Percentiles rank a stretch among this genome's conserved stretches.
phyloP scores from a whole-genome alignment of 768 basidiomycete species.

The Scleroderma citrinum region DNA sequence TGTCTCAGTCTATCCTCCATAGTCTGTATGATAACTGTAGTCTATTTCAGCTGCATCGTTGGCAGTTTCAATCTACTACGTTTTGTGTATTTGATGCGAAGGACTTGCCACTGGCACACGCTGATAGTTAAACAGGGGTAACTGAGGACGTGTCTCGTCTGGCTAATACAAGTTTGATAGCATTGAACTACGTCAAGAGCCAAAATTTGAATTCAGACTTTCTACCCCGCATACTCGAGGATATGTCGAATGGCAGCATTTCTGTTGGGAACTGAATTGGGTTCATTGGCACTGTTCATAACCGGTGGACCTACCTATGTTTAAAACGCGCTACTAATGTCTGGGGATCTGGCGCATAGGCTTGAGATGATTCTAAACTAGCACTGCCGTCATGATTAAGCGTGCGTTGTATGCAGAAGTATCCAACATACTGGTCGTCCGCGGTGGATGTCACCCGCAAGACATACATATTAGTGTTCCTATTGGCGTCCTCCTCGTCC shows the following conservation, averaged over 20 bases:
- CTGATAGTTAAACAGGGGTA: too few species aligned
- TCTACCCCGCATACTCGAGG: slow-evolving; percentile 43
- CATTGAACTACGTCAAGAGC: too few species aligned
- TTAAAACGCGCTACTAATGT: slow-evolving; percentile 58
- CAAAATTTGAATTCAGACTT: background rate
- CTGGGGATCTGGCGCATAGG: slow-evolving; percentile 36
- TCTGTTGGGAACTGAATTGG: slow-evolving; percentile 26
- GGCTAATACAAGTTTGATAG: too few species aligned
- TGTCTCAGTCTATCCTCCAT: too few species aligned
- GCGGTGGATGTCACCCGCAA: slow-evolving; percentile 53
- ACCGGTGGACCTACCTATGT: slow-evolving; percentile 42
- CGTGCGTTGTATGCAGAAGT: background rate
- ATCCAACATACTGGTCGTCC: slow-evolving; percentile 39
- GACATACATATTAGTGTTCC: slow-evolving; percentile 70
- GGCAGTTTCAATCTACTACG: too few species aligned
- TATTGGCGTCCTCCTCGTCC: slow-evolving; percentile 40
- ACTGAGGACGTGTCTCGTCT: too few species aligned
- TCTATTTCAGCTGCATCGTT: too few species aligned
- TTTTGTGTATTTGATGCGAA: too few species aligned
- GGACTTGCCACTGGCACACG: too few species aligned
- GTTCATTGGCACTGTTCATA: background rate
- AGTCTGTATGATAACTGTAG: too few species aligned
- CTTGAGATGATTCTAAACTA: slow-evolving; percentile 24
- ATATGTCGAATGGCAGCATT: slow-evolving; percentile 51
- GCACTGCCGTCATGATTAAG: slow-evolving; percentile 4